Base-by-base conservation (phyloP, 2,329 filamentous ascomycete species). In the Colletotrichum aenigma region DNA sequence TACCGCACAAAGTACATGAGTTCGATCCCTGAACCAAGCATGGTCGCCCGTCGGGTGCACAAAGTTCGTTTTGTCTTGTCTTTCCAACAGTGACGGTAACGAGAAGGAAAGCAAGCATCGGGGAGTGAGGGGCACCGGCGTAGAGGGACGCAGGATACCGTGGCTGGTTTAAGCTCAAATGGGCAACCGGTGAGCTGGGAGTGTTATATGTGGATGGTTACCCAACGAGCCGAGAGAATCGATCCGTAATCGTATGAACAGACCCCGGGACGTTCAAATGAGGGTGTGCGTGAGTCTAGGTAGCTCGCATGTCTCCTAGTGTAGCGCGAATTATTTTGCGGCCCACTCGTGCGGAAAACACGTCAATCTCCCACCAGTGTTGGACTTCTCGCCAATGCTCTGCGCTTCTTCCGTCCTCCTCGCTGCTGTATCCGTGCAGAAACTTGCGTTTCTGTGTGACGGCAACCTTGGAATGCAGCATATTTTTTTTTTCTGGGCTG, bases 171-270 rank as follows among this genome's bases (percentile, higher is more conserved):
- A 75, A 66, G 74, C 74, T 76, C 65, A 64, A 76, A 66, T 56
- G 52, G 71, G 74, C 66, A 70, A 76, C 66, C 74, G 74, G 74
- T 76, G 74, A 76, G 71, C 36, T 58, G 62, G 71, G 61, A 75
- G 58, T 61, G 32, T 56, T 58, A 21, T 48, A n/a, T 66, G 62
- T 75, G 70, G 73, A 75, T 64, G 62, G 66, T 34, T 38, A 36
- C 74, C 64, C 58, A 61, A 70, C 64, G 32, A 66, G 70, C 74
- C 70, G 38, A 69, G 43, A 58, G 28, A 43, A n/a, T 68, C 64
- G 62, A 75, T 65, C 62, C 72, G 66, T 65, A 64, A 66, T 58
- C 34, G 56, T 71, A 52, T 61, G 38, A 52, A 73, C 56, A 55
- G 13, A 62, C 38, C 43, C 34, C 15, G 52, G 34, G 36, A 61